Evolutionary conservation across 169 alveolate genomes (phyloP).

Genomic region (Plasmodium yoelii): DNA sequence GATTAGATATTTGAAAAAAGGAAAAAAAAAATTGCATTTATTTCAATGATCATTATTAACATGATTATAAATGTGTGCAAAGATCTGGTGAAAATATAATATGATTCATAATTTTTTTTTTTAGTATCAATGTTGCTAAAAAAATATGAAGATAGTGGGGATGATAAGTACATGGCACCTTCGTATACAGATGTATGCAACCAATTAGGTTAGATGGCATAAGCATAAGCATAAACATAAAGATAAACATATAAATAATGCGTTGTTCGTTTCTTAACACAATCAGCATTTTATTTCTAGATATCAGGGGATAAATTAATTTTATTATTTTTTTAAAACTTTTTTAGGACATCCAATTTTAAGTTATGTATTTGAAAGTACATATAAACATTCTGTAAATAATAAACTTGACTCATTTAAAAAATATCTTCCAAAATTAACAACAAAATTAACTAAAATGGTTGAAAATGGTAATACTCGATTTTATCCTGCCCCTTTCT

Average conservation of each 20-base stretch:
- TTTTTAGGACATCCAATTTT: constrained; percentile 13
- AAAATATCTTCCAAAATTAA: constrained; percentile 38
- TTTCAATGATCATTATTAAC: too few species aligned
- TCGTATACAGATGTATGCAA: constrained; percentile 52
- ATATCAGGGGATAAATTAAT: too few species aligned
- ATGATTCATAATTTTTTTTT: background rate
- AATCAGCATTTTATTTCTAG: background rate
- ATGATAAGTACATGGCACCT: constrained; percentile 14
- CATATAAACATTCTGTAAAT: constrained; percentile 14
- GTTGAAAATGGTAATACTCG: constrained; percentile 14
- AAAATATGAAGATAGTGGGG: constrained; percentile 1
- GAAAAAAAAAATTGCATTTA: too few species aligned
- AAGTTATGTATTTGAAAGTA: constrained; percentile 30
- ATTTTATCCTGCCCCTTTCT: background rate
- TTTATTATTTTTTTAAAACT: too few species aligned
- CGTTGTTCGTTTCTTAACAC: background rate
- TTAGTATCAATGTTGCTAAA: constrained; percentile 19
- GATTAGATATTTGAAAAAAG: too few species aligned
- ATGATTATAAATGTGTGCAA: too few species aligned
- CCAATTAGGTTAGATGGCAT: constrained; percentile 35
- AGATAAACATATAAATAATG: background rate
- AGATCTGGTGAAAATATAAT: too few species aligned
- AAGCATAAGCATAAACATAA: too few species aligned
- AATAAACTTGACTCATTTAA: constrained; percentile 10
- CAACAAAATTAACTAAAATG: constrained; percentile 17